A percentile compares a stretch with the other conserved stretches of the same genome.
Evolutionary conservation across 768 basidiomycete genomes (phyloP).

Genomic region (Mycena chlorophos): DNA sequence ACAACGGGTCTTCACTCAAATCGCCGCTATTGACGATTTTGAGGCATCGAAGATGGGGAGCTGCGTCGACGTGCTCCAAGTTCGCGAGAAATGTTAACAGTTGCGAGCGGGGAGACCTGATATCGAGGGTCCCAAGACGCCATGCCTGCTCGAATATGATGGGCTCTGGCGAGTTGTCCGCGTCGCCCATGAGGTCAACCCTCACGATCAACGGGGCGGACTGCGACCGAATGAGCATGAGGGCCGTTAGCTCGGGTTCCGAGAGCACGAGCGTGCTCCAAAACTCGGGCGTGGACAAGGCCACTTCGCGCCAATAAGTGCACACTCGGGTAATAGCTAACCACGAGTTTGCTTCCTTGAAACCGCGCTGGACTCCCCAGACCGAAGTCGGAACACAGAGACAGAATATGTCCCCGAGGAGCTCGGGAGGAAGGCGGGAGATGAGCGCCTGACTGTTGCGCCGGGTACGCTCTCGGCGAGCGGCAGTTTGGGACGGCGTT

Average conservation of each 20-base stretch:
- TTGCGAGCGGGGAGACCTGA: background rate
- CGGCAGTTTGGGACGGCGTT: no score
- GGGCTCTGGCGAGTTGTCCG: conserved; percentile 10
- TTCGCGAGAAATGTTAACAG: conserved; percentile 15
- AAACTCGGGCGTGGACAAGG: no score
- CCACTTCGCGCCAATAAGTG: no score
- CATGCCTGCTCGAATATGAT: conserved; percentile 9
- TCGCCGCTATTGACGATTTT: conserved; percentile 8
- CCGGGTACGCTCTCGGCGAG: no score
- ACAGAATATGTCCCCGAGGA: no score
- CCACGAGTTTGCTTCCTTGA: no score
- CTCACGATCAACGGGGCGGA: conserved; percentile 14
- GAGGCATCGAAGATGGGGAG: conserved; percentile 8
- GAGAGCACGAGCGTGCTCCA: no score
- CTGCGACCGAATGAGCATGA: conserved; percentile 22
- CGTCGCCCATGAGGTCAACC: conserved; percentile 11
- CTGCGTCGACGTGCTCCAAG: conserved; percentile 9
- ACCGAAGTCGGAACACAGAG: no score
- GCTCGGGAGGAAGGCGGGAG: no score
- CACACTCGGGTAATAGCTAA: no score
- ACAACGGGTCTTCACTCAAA: background rate
- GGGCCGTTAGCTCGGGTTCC: conserved; percentile 17
- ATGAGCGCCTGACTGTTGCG: no score
- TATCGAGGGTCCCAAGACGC: conserved; percentile 15
- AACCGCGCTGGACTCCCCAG: no score